A percentile compares a stretch with the other conserved stretches of the same genome.
These are phyloP conservation scores for Phytophthora fragariaefolia DNA, from an alignment of 352 stramenopile species.

Conservation along the genomic window DNA sequence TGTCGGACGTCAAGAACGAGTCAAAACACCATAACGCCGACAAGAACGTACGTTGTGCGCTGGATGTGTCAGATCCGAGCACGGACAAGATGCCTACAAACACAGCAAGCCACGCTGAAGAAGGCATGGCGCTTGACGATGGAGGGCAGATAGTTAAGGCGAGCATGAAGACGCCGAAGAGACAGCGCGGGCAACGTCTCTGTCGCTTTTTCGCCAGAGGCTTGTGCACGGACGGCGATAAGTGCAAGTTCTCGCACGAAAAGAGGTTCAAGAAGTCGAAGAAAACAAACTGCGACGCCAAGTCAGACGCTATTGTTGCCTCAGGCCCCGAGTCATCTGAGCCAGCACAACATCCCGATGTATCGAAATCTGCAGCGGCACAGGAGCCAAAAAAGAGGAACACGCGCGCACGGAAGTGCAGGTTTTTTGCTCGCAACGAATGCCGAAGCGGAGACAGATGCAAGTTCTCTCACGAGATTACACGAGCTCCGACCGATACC, in stretches of 20 bases:
- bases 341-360: not conserved
- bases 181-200: conserved; percentile 19
- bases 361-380: not conserved
- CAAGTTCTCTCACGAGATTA: conserved; percentile 57
- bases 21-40: no score
- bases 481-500: not conserved
- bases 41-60: no score
- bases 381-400: conserved; percentile 24
- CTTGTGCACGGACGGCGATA: conserved; percentile 54
- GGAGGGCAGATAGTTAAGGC: not conserved
- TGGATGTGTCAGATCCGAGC: no score
- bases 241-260: conserved; percentile 52
- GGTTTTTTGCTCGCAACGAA: conserved; percentile 51
- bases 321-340: conserved; percentile 8
- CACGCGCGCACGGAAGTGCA: conserved; percentile 39
- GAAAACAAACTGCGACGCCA: conserved; percentile 5
- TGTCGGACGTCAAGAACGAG: no score
- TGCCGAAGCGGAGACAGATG: conserved; percentile 58
- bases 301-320: not conserved
- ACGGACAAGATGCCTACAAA: not conserved
- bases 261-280: conserved; percentile 30
- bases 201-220: conserved; percentile 59
- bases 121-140: not conserved
- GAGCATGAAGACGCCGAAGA: conserved; percentile 17
- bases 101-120: not conserved